Base-by-base conservation (phyloP, 2,329 filamentous ascomycete genomes). In the Pseudocercospora vitis region DNA sequence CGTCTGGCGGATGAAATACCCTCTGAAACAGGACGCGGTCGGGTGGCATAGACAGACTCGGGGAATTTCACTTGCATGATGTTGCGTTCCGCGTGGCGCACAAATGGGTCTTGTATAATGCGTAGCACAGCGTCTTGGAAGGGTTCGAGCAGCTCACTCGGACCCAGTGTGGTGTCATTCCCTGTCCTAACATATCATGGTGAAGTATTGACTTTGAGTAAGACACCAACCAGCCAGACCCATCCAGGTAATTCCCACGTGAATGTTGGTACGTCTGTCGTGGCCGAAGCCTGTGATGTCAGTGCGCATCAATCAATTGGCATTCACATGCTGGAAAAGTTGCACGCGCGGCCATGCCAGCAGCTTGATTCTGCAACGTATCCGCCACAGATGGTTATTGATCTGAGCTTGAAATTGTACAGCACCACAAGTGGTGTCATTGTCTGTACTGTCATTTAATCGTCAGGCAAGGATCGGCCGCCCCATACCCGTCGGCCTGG, bases 21-120 rank as follows among this genome's bases (percentile, higher is more conserved):
- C 50, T 42, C 44, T 53, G 21, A 29, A 37, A 53, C 51, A 53
- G 53, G 21, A 55, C 53, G 26, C 53, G 42, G 39, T 31, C 23
- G 40, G 37, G 47, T 50, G 52, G 52, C 53, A 55, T 51, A 49
- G 45, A 40, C 44, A 45, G 37, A 18, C 42, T 24, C 31, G 26
- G n/a, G 45, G 24, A 24, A n/a, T 37, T 14, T 31, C 28, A 35
- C 42, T 51, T 47, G 26, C 28, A 51, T 44, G 45, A 42, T 40
- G n/a, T n/a, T n/a, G 45, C 53, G 52, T 55, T 55, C 47, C 40
- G 52, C 32, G 52, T 31, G 35, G 53, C 42, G 42, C 42, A 45
- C 42, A 28, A 44, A 21, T 44, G 42, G 28, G 44, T 48, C 33
- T 44, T 49, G 44, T 53, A 32, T 31, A 14, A 42, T 32, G 48